Evolutionary conservation across 1,284 basidiomycete species (phyloP), one percentile per base, ranked within the genome.

Genomic region (Ustilago nuda): DNA sequence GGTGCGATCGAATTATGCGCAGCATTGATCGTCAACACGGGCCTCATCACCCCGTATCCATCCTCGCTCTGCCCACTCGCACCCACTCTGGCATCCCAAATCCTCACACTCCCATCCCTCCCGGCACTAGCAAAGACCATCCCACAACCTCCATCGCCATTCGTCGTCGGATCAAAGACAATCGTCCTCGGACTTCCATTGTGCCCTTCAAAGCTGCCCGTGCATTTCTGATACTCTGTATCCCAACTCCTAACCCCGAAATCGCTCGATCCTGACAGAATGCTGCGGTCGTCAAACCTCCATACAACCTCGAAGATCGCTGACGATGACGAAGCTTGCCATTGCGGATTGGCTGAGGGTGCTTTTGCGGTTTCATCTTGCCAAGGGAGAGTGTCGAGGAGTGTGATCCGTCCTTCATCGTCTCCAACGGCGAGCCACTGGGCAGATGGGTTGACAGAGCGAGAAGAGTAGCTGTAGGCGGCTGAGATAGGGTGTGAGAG

Each of bases 361-460:
- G 32, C 13, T 36, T 72, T 61, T 4, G 67, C 59, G 5, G 68
- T 51, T 4, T 27, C 23, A 43, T 78, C 72, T 27, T 74, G 71
- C 53, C 61, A 62, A 2, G 73, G 30, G 13, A 72, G 55, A 12
- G 82, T 85, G 56, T 85, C 73, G 61, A 84, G 56, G 4, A 85
- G 73, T 5, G 76, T 72, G 51, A 85, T 68, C 15, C 79, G 72
- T 7, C 84, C 83, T 51, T 84, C 81, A 66, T 84, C 83, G 61
- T 82, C 80, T 35, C 84, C 84, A 0, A 83, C 79, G 1, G 84
- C 84, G 2, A 85, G 78, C 73, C 81, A 84, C 58, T 81, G 82
- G 17, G 81, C 67, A 2, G 67, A 59, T 2, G 71, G 76, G 50
- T 70, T 61, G 59, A 71, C 72, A 8, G 74, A 61, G 51, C 73